Evolutionary conservation across 202 grass and related monocot genomes (phyloP).

Genomic region (Musa balbisiana): DNA sequence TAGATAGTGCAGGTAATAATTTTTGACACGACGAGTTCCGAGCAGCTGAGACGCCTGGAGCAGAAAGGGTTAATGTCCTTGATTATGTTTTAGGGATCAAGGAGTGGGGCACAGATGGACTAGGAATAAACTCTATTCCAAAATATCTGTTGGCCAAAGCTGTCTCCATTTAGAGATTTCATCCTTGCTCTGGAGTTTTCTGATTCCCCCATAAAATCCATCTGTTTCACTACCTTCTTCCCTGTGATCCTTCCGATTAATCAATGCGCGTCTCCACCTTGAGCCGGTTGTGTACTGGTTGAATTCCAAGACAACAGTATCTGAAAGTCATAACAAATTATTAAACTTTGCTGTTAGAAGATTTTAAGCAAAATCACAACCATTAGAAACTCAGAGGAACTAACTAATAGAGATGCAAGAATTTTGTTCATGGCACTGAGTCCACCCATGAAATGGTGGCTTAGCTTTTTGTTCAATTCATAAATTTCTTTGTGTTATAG

Average conservation of each 20-base stretch:
- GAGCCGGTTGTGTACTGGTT: conserved; percentile 62
- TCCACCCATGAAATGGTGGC: too few relatives aligned
- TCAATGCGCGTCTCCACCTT: conserved; percentile 49
- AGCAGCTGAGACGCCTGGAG: background rate
- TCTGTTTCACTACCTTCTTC: conserved; percentile 63
- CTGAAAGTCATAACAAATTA: conserved; percentile 22
- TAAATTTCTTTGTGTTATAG: too few relatives aligned
- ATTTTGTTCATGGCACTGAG: too few relatives aligned
- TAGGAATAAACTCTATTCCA: conserved; percentile 25
- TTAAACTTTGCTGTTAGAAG: background rate
- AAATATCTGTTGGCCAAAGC: conserved; percentile 57
- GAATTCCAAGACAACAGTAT: conserved; percentile 62
- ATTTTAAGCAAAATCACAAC: background rate
- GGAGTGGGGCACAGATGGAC: too few relatives aligned
- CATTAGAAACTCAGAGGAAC: too few relatives aligned
- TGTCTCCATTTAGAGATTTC: conserved; percentile 63
- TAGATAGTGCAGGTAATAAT: background rate
- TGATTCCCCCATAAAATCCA: conserved; percentile 79
- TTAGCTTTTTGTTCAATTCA: too few relatives aligned
- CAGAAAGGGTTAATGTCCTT: background rate
- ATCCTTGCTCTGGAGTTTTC: conserved; percentile 53
- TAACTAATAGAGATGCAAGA: too few relatives aligned
- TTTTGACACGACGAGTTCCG: background rate
- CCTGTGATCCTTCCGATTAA: conserved; percentile 62
- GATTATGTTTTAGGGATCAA: too few relatives aligned